Conservation (phyloP, 176 grass and related monocot genomes). For the Poa pratensis region DNA sequence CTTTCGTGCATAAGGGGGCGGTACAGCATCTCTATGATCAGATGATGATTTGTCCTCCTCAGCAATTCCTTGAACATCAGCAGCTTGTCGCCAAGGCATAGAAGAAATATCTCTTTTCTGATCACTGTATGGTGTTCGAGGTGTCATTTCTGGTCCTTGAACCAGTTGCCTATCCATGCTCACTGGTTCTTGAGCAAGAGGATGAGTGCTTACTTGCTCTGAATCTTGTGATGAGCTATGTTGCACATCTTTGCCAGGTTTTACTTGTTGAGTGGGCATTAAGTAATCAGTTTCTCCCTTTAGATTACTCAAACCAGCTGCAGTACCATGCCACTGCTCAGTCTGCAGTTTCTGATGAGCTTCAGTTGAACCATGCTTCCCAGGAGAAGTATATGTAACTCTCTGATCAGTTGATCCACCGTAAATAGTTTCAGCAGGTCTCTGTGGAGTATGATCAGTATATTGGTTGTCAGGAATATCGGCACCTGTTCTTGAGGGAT, state of each 20-base stretch:
- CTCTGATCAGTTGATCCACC: neutral
- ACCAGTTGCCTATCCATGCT: constrained; percentile 23
- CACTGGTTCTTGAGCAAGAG: constrained; percentile 39
- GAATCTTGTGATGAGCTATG: constrained; percentile 40
- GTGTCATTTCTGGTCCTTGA: constrained; percentile 21
- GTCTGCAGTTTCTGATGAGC: constrained; percentile 10
- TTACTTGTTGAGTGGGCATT: constrained; percentile 27
- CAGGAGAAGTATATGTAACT: constrained; percentile 25
- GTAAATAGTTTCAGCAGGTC: neutral
- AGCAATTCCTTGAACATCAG: constrained; percentile 24
- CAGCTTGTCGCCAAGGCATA: too few relatives aligned
- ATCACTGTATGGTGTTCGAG: constrained; percentile 26
- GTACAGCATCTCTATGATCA: constrained; percentile 17
- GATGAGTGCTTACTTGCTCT: constrained; percentile 32
- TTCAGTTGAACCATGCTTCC: constrained; percentile 9
- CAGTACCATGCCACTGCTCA: constrained; percentile 30
- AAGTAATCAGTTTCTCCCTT: constrained; percentile 35
- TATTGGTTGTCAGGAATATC: constrained; percentile 1
- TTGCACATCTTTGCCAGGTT: constrained; percentile 33
- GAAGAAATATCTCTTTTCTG: constrained; percentile 40
- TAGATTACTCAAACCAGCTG: constrained; percentile 30
- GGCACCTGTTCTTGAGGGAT: neutral
- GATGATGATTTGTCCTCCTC: constrained; percentile 14
- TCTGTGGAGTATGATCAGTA: neutral
- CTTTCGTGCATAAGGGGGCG: constrained; percentile 28